phyloP scores from a whole-genome alignment of 805 yeast species.

The Starmerella potacharoeniae region DNA sequence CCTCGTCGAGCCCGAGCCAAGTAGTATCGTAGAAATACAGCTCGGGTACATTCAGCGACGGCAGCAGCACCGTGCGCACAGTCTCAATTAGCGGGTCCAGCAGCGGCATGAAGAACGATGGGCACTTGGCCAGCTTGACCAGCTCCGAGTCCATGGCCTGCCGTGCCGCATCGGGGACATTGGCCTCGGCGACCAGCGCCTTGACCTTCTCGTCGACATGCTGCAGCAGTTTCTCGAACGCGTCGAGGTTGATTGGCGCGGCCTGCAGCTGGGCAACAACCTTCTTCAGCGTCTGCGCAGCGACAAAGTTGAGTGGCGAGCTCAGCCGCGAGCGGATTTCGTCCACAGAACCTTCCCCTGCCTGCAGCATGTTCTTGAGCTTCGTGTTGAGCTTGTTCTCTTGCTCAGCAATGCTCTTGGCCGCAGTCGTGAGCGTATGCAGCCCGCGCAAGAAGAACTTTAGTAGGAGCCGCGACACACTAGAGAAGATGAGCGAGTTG shows the following conservation, averaged over 20 bases:
- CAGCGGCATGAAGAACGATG: constrained; percentile 33
- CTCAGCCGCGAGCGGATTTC: constrained; percentile 17
- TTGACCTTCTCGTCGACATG: constrained; percentile 19
- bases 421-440: constrained; percentile 24
- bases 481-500: constrained; percentile 28
- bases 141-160: constrained; percentile 22
- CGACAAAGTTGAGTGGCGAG: constrained; percentile 10
- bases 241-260: constrained; percentile 19
- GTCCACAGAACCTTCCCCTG: constrained; percentile 24
- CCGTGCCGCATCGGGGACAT: constrained; percentile 10
- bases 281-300: constrained; percentile 16
- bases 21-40: constrained; percentile 52
- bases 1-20: constrained; percentile 44
- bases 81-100: constrained; percentile 27
- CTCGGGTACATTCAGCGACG: constrained; percentile 35
- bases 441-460: constrained; percentile 31
- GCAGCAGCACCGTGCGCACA: constrained; percentile 2
- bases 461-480: constrained; percentile 29
- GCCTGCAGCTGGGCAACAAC: constrained; percentile 13
- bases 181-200: constrained; percentile 15
- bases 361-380: constrained; percentile 21
- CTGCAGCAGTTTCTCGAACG: constrained; percentile 18
- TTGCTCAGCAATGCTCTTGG: constrained; percentile 14
- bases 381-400: constrained; percentile 18
- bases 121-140: constrained; percentile 41